These are phyloP conservation scores for Tetrapisispora phaffii DNA, from an alignment of 805 yeast genomes.

Conservation along the genomic window DNA sequence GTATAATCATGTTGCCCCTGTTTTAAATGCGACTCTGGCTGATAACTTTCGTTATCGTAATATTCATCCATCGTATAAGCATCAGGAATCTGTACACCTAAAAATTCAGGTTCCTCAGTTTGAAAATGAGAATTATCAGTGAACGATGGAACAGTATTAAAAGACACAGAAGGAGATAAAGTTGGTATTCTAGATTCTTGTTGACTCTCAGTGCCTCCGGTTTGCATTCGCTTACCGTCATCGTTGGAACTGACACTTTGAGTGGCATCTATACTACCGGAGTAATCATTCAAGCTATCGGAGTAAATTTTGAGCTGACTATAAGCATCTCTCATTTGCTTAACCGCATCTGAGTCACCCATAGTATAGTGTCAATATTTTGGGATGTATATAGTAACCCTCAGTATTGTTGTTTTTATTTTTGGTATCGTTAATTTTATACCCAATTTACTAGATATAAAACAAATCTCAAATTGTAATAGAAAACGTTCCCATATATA, in stretches of 20 bases:
- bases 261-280: background rate
- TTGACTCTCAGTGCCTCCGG: background rate
- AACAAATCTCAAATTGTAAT: too few species aligned
- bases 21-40: background rate
- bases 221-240: background rate
- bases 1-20: background rate
- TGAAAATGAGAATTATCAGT: conserved; percentile 12
- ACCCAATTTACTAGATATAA: too few species aligned
- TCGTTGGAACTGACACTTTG: background rate
- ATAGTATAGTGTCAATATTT: background rate
- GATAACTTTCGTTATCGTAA: conserved; percentile 25
- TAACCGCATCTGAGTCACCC: background rate
- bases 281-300: background rate
- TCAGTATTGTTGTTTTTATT: too few species aligned
- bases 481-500: too few species aligned
- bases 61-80: conserved; percentile 28
- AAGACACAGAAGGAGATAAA: conserved; percentile 23
- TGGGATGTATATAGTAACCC: background rate
- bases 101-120: conserved; percentile 16
- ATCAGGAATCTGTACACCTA: conserved; percentile 21
- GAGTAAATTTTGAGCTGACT: conserved; percentile 1
- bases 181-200: background rate
- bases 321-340: background rate
- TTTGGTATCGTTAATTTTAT: too few species aligned
- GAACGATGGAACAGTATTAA: conserved; percentile 28